A percentile compares a stretch with the other conserved stretches of the same genome.
These are phyloP conservation scores for Termitomyces sp. DNA, from an alignment of 768 basidiomycete genomes.

Conservation along the genomic window DNA sequence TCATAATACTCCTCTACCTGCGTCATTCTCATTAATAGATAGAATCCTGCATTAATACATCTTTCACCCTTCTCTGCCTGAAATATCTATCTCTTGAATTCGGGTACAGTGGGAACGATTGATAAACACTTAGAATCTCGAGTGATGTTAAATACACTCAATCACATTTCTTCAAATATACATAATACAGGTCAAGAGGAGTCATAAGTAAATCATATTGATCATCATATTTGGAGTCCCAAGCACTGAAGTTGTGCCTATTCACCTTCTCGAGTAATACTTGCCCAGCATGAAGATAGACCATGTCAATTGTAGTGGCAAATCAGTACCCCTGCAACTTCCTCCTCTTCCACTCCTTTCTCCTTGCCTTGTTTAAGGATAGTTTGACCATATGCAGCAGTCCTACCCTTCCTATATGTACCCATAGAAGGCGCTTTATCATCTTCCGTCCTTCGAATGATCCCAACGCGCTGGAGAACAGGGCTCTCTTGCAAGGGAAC, in stretches of 20 bases:
- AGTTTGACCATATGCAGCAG: conserved; percentile 34
- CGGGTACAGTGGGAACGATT: too few relatives aligned
- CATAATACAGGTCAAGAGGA: too few relatives aligned
- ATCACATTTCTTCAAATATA: too few relatives aligned
- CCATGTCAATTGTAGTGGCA: conserved; percentile 39
- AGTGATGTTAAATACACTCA: too few relatives aligned
- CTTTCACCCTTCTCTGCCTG: too few relatives aligned
- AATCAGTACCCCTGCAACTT: conserved; percentile 38
- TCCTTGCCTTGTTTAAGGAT: conserved; percentile 24
- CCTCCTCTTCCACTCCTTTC: conserved; percentile 38
- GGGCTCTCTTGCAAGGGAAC: conserved; percentile 36
- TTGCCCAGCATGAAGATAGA: background rate
- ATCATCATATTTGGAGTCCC: background rate
- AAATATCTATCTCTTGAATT: too few relatives aligned
- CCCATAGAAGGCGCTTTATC: conserved; percentile 35
- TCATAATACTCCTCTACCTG: too few relatives aligned
- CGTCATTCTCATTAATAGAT: too few relatives aligned
- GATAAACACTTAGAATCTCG: too few relatives aligned
- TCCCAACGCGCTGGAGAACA: conserved; percentile 31
- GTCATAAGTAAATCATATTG: too few relatives aligned
- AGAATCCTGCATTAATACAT: too few relatives aligned
- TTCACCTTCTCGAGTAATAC: too few relatives aligned
- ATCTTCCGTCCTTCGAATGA: conserved; percentile 27
- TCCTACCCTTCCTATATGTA: conserved; percentile 34
- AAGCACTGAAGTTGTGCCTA: background rate